Base-by-base conservation (phyloP, 345 rosid species). In the Trapa incisa region DNA sequence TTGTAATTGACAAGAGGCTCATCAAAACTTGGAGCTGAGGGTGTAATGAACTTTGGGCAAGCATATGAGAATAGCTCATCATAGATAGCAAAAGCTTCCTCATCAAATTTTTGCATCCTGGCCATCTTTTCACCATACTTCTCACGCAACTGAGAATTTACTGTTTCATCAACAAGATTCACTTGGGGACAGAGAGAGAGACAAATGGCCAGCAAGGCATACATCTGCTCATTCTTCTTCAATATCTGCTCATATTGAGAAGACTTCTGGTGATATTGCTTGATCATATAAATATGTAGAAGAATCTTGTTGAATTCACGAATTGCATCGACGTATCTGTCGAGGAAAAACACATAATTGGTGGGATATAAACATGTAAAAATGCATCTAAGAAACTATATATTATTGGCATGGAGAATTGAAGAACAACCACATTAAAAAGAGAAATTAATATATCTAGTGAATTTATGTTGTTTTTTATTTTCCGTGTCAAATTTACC, bases 41-140 rank as follows among this genome's bases (percentile, higher is more conserved):
- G 96, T 8, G 96, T 91, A 69, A 94, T 94, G 76, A 94, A 94
- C 82, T 94, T 94, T 35, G 99, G 99, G 70, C 99, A 94, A 62
- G 97, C 97, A 76, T 94, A 94, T 1, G 99, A 89, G 87, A 94
- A 94, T 74, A 91, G 95, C 79, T 94, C 99, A 76, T 94, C 99
- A 61, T 84, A 91, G 33, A 84, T 67, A 35, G 80, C 80, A 75
- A 91, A 91, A 45, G 95, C 96, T 62, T 94, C 99, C 4, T 91
- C 96, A 61, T 94, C 99, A 47, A 57, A 94, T 76, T 96, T 84
- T 79, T 85, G 99, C 95, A 94, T 87, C 74, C 92, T 82, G 72
- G 75, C 71, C 97, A 94, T 94, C 84, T 94, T 94, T 67, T 94
- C 99, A 72, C 99, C 99, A 75, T 94, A 91, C 81, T 94, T 94